Conservation (phyloP, 2,329 filamentous ascomycete species). For the Daldinia sp. region DNA sequence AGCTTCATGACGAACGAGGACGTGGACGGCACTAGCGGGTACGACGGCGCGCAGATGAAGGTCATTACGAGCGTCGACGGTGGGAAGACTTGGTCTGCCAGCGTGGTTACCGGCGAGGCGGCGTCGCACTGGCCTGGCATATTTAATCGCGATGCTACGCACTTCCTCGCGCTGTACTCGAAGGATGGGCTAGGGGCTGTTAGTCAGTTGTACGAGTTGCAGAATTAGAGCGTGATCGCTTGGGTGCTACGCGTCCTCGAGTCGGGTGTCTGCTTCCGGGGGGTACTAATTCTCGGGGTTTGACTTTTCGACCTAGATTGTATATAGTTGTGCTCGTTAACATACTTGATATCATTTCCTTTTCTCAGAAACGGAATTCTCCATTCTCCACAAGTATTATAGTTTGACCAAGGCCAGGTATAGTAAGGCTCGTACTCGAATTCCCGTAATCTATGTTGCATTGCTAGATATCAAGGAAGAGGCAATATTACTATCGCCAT, state of each 20-base stretch:
- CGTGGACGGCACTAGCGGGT: conserved; percentile 25
- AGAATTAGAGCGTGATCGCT: neutral
- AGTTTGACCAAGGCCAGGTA: no score
- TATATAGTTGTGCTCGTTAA: neutral
- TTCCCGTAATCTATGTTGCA: no score
- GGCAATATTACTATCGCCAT: neutral
- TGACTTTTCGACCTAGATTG: neutral
- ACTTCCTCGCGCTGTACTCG: conserved; percentile 44
- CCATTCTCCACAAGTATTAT: no score
- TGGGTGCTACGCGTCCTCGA: neutral
- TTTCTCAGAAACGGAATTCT: no score
- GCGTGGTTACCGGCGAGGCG: conserved; percentile 40
- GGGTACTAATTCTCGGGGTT: neutral
- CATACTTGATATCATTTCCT: no score
- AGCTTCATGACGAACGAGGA: conserved; percentile 58
- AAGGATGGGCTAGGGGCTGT: conserved; percentile 41
- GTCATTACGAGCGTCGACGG: conserved; percentile 43
- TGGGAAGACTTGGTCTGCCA: conserved; percentile 41
- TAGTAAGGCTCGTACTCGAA: no score
- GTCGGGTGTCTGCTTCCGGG: neutral
- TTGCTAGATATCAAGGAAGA: no score
- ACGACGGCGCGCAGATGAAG: conserved; percentile 46
- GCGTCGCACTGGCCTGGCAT: conserved; percentile 47
- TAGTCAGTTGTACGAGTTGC: conserved; percentile 39
- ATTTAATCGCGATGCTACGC: conserved; percentile 39